Evolutionary conservation across 164 flowering plant species (phyloP).

Genomic region (Buxus sempervirens): DNA sequence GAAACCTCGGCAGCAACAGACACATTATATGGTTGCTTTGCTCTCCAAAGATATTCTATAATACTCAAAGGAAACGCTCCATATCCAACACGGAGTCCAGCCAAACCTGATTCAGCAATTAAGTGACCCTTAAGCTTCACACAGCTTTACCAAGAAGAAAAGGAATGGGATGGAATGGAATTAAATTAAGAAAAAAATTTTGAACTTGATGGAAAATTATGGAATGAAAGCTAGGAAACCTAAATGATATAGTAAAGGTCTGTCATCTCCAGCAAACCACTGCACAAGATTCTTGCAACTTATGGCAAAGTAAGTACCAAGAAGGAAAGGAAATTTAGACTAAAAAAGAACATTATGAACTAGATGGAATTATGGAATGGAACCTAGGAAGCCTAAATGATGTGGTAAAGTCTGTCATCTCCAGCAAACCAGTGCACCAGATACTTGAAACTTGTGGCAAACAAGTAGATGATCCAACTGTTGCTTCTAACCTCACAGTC

Average conservation of each 20-base stretch:
- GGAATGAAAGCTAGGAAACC: too few species aligned
- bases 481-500: neutral
- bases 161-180: too few species aligned
- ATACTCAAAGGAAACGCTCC: slow-evolving; percentile 95
- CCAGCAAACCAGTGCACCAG: neutral
- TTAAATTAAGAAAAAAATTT: too few species aligned
- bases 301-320: too few species aligned
- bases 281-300: neutral
- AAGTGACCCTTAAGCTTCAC: neutral
- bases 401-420: too few species aligned
- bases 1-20: slow-evolving; percentile 98
- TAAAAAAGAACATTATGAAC: too few species aligned
- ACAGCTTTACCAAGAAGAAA: neutral
- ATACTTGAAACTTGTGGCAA: neutral
- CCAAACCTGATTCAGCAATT: slow-evolving; percentile 60
- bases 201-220: too few species aligned
- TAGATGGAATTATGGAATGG: too few species aligned
- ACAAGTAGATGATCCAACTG: neutral
- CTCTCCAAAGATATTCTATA: slow-evolving; percentile 92
- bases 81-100: slow-evolving; percentile 96
- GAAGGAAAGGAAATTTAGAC: too few species aligned
- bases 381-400: too few species aligned
- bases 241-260: too few species aligned
- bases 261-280: neutral
- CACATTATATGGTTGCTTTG: slow-evolving; percentile 98